Evolutionary conservation across 306 rosid genomes (phyloP).

Genomic region (Begonia masoniana): DNA sequence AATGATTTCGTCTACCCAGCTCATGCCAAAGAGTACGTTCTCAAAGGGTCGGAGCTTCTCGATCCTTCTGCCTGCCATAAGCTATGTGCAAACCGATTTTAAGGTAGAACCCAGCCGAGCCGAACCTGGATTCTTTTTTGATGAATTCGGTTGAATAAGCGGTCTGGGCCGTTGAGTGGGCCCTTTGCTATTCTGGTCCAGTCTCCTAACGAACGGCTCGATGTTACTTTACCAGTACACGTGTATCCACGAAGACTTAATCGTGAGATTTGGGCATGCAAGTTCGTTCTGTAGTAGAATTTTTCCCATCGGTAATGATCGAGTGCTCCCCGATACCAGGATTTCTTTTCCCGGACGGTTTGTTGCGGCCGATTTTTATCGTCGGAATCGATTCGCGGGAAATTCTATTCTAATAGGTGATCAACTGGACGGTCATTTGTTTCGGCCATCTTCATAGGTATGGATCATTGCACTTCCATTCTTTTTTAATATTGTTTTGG

Average conservation of each 20-base stretch:
- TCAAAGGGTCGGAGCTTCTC: constrained; percentile 76
- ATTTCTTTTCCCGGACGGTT: not conserved
- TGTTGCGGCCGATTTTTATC: not conserved
- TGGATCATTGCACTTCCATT: not conserved
- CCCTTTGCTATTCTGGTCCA: too few relatives aligned
- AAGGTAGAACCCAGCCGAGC: too few relatives aligned
- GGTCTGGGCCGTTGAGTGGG: too few relatives aligned
- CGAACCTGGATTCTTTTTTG: too few relatives aligned
- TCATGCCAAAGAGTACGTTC: constrained; percentile 78
- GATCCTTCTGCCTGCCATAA: constrained; percentile 5
- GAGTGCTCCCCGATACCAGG: not conserved
- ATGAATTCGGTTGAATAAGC: too few relatives aligned
- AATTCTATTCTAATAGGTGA: too few relatives aligned
- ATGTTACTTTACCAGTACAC: not conserved
- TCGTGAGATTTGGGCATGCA: not conserved
- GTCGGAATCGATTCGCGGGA: not conserved
- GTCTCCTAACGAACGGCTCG: not conserved
- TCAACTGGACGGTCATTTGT: not conserved
- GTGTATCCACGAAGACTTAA: not conserved
- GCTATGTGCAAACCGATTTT: constrained; percentile 4
- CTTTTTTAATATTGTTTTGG: not conserved
- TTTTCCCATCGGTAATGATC: not conserved
- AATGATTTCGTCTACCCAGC: constrained; percentile 78
- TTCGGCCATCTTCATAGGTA: not conserved
- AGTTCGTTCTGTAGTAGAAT: not conserved